Percentiles rank a stretch among this genome's conserved stretches.
These are phyloP conservation scores for Mycena filopes DNA, from an alignment of 768 basidiomycete genomes.

Conservation along the genomic window DNA sequence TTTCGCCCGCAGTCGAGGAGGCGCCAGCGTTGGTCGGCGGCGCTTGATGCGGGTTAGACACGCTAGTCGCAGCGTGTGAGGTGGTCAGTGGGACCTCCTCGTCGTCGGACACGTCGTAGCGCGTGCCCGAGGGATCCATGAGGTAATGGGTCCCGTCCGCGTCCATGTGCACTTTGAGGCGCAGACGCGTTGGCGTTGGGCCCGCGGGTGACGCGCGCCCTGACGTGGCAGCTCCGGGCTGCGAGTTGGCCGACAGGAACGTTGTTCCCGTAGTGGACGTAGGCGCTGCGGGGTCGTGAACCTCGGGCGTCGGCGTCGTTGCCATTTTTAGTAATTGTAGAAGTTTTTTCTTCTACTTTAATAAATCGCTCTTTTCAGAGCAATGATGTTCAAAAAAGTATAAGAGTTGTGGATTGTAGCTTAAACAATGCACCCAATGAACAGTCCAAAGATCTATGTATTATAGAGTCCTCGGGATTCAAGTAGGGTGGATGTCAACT, in stretches of 20 bases:
- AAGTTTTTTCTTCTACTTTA: background rate
- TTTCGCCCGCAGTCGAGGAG: too few relatives aligned
- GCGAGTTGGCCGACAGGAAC: too few relatives aligned
- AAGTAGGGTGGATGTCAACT: too few relatives aligned
- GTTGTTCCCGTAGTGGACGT: background rate
- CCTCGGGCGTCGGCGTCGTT: too few relatives aligned
- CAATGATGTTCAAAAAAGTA: slow-evolving; percentile 4
- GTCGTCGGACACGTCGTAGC: slow-evolving; percentile 1
- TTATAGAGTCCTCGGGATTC: too few relatives aligned
- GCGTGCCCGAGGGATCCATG: background rate
- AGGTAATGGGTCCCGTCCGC: background rate
- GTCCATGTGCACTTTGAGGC: background rate
- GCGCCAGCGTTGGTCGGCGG: too few relatives aligned
- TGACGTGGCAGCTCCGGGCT: background rate
- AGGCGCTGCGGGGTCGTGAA: too few relatives aligned
- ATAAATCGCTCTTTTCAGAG: background rate
- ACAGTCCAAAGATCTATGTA: too few relatives aligned
- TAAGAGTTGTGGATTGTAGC: background rate
- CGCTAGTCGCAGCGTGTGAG: too few relatives aligned
- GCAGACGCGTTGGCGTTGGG: background rate
- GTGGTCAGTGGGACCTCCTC: background rate
- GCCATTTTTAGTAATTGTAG: background rate
- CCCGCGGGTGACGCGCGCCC: background rate
- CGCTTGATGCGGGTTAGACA: too few relatives aligned
- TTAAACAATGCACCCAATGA: too few relatives aligned